A percentile compares a stretch with the other conserved stretches of the same genome.
Evolutionary conservation across 768 basidiomycete species (phyloP).

Genomic region (Lactarius akahatsu): DNA sequence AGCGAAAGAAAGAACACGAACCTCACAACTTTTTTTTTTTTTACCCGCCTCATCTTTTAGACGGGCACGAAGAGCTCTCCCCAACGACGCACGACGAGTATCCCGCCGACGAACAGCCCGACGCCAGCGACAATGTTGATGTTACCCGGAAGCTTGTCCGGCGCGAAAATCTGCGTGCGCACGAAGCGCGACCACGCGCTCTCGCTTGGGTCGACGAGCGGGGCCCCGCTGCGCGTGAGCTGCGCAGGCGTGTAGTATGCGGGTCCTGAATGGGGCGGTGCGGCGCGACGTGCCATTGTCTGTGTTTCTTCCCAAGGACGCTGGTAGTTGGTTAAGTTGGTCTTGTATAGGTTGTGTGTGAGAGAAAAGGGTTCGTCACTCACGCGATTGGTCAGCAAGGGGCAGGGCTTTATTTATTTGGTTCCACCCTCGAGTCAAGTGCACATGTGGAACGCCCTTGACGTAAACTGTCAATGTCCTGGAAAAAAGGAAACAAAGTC

Average conservation of each 20-base stretch:
- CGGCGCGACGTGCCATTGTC: constrained; percentile 67
- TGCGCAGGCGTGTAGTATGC: constrained; percentile 52
- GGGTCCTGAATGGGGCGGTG: constrained; percentile 53
- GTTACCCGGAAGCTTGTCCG: constrained; percentile 75
- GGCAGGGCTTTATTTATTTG: not conserved
- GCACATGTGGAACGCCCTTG: not conserved
- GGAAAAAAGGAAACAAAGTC: not conserved
- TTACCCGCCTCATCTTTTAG: constrained; percentile 35
- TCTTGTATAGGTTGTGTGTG: not conserved
- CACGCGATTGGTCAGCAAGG: not conserved
- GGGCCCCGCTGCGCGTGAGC: constrained; percentile 39
- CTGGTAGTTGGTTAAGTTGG: constrained; percentile 10
- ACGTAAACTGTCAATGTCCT: not conserved
- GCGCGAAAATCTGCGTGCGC: constrained; percentile 65
- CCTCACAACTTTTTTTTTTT: not conserved
- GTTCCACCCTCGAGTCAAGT: too few species aligned
- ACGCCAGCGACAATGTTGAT: constrained; percentile 65
- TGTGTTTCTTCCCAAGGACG: not conserved
- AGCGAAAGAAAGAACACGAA: not conserved
- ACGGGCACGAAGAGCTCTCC: constrained; percentile 75
- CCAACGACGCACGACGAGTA: constrained; percentile 70
- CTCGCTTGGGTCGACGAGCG: constrained; percentile 58
- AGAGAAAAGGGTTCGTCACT: not conserved
- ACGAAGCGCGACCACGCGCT: constrained; percentile 54
- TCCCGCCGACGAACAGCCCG: constrained; percentile 66